phyloP scores from a whole-genome alignment of 257 asterid genomes.

The Solanum ahanhuiri region DNA sequence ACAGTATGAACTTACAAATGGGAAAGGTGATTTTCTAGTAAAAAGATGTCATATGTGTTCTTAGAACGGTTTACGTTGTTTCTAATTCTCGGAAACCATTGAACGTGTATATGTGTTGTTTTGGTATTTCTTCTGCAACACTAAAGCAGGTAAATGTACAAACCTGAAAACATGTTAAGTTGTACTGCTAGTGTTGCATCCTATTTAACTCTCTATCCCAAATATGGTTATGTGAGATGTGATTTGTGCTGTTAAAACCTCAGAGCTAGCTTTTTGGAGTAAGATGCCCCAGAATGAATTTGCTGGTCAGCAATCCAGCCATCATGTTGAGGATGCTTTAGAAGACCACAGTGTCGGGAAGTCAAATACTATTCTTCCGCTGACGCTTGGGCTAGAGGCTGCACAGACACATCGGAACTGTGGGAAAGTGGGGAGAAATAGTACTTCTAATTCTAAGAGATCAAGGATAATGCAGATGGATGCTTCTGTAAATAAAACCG shows the following conservation, averaged over 20 bases:
- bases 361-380: constrained; percentile 16
- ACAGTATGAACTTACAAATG: background rate
- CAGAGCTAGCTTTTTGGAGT: constrained; percentile 33
- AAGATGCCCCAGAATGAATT: constrained; percentile 30
- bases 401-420: constrained; percentile 28
- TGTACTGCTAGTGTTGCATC: background rate
- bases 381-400: constrained; percentile 23
- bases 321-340: constrained; percentile 11
- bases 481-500: constrained; percentile 29
- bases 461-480: constrained; percentile 44
- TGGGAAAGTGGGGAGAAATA: constrained; percentile 41
- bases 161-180: background rate
- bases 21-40: background rate
- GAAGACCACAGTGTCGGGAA: constrained; percentile 24
- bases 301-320: constrained; percentile 26
- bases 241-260: constrained; percentile 20
- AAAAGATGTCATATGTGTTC: background rate
- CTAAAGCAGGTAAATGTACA: background rate
- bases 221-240: constrained; percentile 26
- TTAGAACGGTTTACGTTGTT: background rate
- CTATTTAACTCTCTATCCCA: background rate
- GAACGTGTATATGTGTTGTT: background rate
- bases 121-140: background rate
- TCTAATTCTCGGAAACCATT: background rate
- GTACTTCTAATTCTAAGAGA: constrained; percentile 40